Conservation (phyloP, 2,329 filamentous ascomycete genomes). For the Apiospora arundinis region DNA sequence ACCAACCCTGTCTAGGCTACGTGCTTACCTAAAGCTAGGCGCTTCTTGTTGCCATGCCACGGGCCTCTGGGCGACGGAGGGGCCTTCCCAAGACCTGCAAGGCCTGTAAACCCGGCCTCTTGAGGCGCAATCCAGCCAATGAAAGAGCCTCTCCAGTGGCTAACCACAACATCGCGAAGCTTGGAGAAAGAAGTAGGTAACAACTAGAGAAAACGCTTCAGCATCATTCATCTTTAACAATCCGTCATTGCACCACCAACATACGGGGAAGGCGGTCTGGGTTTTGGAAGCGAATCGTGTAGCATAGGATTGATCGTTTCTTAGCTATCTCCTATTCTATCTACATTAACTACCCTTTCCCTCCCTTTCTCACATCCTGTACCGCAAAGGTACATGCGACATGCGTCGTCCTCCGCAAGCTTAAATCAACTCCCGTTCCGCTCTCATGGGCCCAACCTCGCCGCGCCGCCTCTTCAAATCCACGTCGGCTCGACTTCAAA, state of each 20-base stretch:
- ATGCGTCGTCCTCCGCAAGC: conserved; percentile 16
- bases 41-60: conserved; percentile 15
- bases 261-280: conserved; percentile 13
- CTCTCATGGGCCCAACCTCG: conserved; percentile 14
- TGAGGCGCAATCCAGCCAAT: conserved; percentile 41
- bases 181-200: conserved; percentile 24
- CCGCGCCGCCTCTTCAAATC: conserved; percentile 16
- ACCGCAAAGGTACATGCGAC: conserved; percentile 18
- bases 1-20: too few relatives aligned
- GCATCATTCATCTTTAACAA: conserved; percentile 27
- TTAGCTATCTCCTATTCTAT: background rate
- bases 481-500: conserved; percentile 11
- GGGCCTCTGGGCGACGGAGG: conserved; percentile 13
- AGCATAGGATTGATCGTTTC: background rate
- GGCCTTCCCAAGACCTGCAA: conserved; percentile 10
- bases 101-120: conserved; percentile 8
- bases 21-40: background rate
- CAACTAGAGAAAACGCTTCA: conserved; percentile 27
- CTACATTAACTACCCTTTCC: background rate
- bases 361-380: background rate
- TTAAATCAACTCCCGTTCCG: conserved; percentile 14
- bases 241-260: conserved; percentile 20
- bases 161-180: conserved; percentile 51
- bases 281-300: conserved; percentile 1
- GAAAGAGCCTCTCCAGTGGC: conserved; percentile 37